Evolutionary conservation across 1,284 basidiomycete genomes (phyloP), one percentile per base, ranked within the genome.

Genomic region (Ganoderma lingzhi): DNA sequence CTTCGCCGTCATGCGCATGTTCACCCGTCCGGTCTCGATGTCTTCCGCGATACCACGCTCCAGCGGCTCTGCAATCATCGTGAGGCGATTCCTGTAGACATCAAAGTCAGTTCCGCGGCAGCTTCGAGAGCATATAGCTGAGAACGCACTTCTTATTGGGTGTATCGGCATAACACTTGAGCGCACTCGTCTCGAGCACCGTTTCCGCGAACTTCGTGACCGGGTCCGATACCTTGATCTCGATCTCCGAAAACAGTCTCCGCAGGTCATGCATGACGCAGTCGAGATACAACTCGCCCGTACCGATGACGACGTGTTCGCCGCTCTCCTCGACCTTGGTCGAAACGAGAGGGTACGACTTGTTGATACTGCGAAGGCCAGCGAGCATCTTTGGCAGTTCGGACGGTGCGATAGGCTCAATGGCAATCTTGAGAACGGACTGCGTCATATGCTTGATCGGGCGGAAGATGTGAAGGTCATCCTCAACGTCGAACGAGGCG

Each of bases 171-270:
- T 99, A 99, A 79, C 97, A 99, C 83, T 99, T 99, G 75, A 99
- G 84, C 8, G 97, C 97, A 74, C 95, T 97, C 39, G 98, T 99
- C 84, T 99, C 98, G 70, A 99, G 86, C 23, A 99, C 98, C 14
- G 98, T 99, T 84, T 99, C 98, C 78, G 96, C 95, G 84, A 99
- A 99, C 79, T 96, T 96, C 35, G 97, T 98, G 39, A 99, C 96
- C 1, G 98, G 98, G 84, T 99, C 98, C 41, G 96, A 98, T 17
- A 99, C 96, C 84, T 99, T 99, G 86, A 99, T 98, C 87, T 99
- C 98, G 75, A 99, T 98, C 84, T 99, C 98, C 59, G 95, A 91
- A 83, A 98, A 99, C 72, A 99, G 80, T 71, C 89, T 89, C 70
- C 98, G 88, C 72, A 99, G 83, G 82, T 99, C 98, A 79, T 99